Evolutionary conservation across 805 yeast species (phyloP), one percentile per base, ranked within the genome.

Genomic region (Cyberlindnera petersonii): DNA sequence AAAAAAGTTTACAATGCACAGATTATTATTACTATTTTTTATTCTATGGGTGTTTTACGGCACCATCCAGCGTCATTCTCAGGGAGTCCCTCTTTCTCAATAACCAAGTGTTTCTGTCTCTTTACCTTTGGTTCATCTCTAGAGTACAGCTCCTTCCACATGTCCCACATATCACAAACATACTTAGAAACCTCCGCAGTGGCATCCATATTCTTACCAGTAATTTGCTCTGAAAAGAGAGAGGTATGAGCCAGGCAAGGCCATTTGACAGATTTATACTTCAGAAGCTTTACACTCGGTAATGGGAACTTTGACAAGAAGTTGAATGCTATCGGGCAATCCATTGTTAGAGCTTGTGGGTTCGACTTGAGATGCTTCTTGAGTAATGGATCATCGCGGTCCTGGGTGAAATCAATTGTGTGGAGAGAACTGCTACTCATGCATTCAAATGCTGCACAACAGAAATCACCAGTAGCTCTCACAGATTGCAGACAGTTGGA

Each of bases 251-350:
- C 34, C 4, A 23, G 14, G 3, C 26, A 19, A 6, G 34, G 34
- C 34, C 22, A 18, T 22, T 20, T 31, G 20, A 31, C 15, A 3
- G 34, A 19, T 14, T 21, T 22, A 17, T 31, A 31, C 26, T 14
- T 22, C 9, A 31, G 26, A 4, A 21, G 4, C n/a, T 22, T 21
- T 13, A 31, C 6, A 14, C 22, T 16, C 9, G 26, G 34, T 4
- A 23, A 10, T 6, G 4, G 24, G 20, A 8, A 30, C 6, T 20
- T 13, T 5, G 24, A 19, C 6, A 15, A 23, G 34, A 31, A 31
- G 26, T 31, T 31, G 20, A 14, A 31, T 7, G 34, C 34, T 9
- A 31, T 31, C 5, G 34, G 34, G 22, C 34, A 31, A 23, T 31
- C 34, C 34, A 31, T 22, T 7, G 34, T 31, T 4, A 31, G 18